A percentile compares a stretch with the other conserved stretches of the same genome.
Evolutionary conservation across 345 rosid species (phyloP).

Genomic region (Litchi chinensis): DNA sequence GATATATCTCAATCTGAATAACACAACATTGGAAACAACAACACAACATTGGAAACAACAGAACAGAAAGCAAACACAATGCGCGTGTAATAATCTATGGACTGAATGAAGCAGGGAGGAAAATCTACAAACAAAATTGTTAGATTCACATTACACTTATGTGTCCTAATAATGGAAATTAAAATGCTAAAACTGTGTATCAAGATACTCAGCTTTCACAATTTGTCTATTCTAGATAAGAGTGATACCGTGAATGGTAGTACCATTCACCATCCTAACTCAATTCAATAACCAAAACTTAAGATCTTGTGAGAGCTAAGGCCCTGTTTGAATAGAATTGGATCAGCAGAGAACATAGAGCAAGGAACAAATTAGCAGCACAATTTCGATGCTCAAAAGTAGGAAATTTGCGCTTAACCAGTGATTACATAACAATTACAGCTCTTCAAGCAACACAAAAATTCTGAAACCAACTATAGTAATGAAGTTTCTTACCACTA

Average conservation of each 20-base stretch:
- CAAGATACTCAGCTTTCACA: background rate
- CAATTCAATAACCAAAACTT: background rate
- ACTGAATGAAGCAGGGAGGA: background rate
- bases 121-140: background rate
- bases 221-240: background rate
- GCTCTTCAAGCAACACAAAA: background rate
- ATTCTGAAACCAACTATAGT: too few species aligned
- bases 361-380: conserved; percentile 1
- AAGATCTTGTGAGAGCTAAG: background rate
- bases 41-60: conserved; percentile 1
- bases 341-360: background rate
- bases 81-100: background rate
- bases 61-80: background rate
- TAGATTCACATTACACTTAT: too few species aligned
- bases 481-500: too few species aligned
- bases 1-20: conserved; percentile 4
- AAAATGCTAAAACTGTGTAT: background rate
- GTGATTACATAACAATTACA: background rate
- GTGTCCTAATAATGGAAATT: background rate
- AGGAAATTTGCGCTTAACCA: conserved; percentile 1
- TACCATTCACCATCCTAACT: background rate
- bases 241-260: background rate
- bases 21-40: conserved; percentile 1
- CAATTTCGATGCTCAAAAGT: background rate
- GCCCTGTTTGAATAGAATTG: background rate